phyloP scores from a whole-genome alignment of 352 stramenopile species.

The Hyaloperonospora arabidopsidis region DNA sequence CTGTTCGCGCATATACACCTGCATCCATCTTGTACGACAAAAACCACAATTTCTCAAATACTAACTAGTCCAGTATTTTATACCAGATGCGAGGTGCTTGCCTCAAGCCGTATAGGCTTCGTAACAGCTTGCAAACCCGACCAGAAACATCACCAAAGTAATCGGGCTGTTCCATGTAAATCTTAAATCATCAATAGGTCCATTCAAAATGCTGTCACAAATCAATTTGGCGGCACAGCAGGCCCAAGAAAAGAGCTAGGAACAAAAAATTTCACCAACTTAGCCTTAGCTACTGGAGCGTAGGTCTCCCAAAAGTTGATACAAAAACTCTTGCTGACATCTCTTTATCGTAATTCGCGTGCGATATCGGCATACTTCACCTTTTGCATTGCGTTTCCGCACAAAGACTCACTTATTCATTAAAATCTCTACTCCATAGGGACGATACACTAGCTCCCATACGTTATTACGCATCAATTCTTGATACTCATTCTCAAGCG shows the following conservation, averaged over 20 bases:
- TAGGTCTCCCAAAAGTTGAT: conserved; percentile 10
- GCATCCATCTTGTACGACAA: conserved; percentile 1
- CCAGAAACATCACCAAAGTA: conserved; percentile 6
- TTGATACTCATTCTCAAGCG: too few species aligned
- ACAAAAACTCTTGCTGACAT: conserved; percentile 1
- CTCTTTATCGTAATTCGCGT: conserved; percentile 5
- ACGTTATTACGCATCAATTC: too few species aligned
- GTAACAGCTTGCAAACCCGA: conserved; percentile 2
- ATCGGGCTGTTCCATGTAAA: conserved; percentile 6
- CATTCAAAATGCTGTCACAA: conserved; percentile 7
- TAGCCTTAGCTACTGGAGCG: neutral
- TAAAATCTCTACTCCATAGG: too few species aligned
- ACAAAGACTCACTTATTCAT: too few species aligned
- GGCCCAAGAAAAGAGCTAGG: neutral
- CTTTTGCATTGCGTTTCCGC: neutral
- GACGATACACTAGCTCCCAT: too few species aligned
- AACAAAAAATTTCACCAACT: conserved; percentile 1
- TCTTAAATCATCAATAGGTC: conserved; percentile 1
- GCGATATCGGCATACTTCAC: neutral
- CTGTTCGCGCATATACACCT: neutral
- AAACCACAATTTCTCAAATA: neutral
- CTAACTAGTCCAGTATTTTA: neutral
- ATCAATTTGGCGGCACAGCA: conserved; percentile 1
- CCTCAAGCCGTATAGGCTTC: conserved; percentile 7
- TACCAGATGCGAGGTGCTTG: conserved; percentile 8